Base-by-base conservation (phyloP, 164 flowering plant species). In the Macadamia integrifolia region DNA sequence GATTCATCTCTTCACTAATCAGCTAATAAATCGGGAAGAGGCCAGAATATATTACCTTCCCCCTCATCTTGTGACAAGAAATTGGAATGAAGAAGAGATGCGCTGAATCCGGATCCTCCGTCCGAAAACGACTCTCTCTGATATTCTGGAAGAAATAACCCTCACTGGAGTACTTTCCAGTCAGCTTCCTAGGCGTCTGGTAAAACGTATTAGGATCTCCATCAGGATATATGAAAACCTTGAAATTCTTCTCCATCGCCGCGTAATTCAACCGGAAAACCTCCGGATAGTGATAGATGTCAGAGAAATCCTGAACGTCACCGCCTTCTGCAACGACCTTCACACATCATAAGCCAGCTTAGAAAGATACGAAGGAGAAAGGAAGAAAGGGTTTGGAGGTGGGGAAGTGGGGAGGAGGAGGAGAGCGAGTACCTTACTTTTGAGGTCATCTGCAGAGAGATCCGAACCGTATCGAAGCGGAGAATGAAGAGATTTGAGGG, bases 21-120 rank as follows among this genome's bases (percentile, higher is more conserved):
- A 68, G 31, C 1, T 49, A 23, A 11, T 23, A 18, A 46, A 46
- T 46, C 12, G 50, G 13, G 13, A 9, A 46, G 50, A 9, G 50
- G 13, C 50, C 50, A 59, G 32, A 64, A 53, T 57, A 50, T 49
- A 55, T 11, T 77, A 93, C 97, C 93, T 89, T 90, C 55, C 98
- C 99, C 62, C 97, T 81, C 97, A 94, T 92, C 82, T 92, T 94
- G 73, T 94, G 99, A 69, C 97, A 90, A 9, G 98, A 93, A 71
- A 93, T 91, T 5, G 96, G 97, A 60, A 93, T 91, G 71, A 93
- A 93, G 79, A 94, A 92, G 56, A 94, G 78, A 70, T 92, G 83
- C 6, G 97, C 99, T 62, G 55, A 77, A 76, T 88, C 91, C 17
- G 99, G 97, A 86, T 92, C 89, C 0, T 81, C 81, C 23, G 97